Percentiles rank a stretch among this genome's conserved stretches.
Conservation (phyloP, 345 rosid species). For the Trapa bicornis region DNA sequence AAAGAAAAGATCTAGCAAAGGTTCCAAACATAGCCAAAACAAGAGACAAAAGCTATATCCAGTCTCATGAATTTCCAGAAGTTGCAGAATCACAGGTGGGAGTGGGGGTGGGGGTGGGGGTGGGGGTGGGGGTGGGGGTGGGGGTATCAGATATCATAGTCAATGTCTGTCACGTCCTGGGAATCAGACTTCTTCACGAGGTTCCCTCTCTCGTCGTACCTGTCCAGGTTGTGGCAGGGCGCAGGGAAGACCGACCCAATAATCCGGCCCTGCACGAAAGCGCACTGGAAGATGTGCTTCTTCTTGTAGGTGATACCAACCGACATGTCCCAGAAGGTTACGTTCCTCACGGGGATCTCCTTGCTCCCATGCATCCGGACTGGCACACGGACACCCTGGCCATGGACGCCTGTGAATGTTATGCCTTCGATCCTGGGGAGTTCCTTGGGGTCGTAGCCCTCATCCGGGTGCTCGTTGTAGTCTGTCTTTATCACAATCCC, state of each 20-base stretch:
- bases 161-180: conserved; percentile 74
- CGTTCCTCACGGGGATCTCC: conserved; percentile 69
- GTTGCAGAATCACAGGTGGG: too few relatives aligned
- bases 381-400: conserved; percentile 90
- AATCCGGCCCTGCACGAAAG: conserved; percentile 74
- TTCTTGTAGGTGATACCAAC: conserved; percentile 89
- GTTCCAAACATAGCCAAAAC: too few relatives aligned
- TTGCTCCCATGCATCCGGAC: conserved; percentile 89
- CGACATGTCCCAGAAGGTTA: conserved; percentile 74
- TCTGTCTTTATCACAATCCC: conserved; percentile 89
- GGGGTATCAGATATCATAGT: conserved; percentile 45
- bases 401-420: conserved; percentile 65
- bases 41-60: too few relatives aligned
- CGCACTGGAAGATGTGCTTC: conserved; percentile 89
- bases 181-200: conserved; percentile 51
- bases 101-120: neutral
- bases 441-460: conserved; percentile 65
- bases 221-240: conserved; percentile 88
- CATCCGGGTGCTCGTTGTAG: conserved; percentile 91
- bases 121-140: neutral
- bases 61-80: too few relatives aligned
- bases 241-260: conserved; percentile 77
- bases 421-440: conserved; percentile 54
- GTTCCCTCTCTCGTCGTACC: conserved; percentile 56
- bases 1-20: too few relatives aligned